Conservation (phyloP, 2,329 filamentous ascomycete species). For the Microdochium trichocladiopsis region DNA sequence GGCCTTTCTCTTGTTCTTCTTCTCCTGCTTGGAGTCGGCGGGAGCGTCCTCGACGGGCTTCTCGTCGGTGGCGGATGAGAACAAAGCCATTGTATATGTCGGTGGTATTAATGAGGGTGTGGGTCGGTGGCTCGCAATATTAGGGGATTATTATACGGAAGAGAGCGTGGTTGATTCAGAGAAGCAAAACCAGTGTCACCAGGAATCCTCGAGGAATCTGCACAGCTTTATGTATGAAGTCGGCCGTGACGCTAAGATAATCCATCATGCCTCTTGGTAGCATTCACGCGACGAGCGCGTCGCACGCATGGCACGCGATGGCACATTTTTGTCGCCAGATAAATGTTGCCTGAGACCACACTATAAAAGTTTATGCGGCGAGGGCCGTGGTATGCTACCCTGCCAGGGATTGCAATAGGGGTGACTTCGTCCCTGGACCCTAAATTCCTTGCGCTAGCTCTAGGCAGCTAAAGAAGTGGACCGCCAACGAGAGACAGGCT, state of each 20-base stretch:
- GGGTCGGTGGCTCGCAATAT: neutral
- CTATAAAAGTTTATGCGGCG: neutral
- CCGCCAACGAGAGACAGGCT: too few relatives aligned
- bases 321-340: neutral
- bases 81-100: neutral
- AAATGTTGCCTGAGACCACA: neutral
- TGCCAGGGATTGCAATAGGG: too few relatives aligned
- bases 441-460: too few relatives aligned
- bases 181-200: too few relatives aligned
- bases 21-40: neutral
- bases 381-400: neutral
- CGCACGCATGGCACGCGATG: neutral
- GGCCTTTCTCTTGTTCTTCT: slow-evolving; percentile 7
- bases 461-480: too few relatives aligned
- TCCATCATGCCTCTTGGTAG: too few relatives aligned
- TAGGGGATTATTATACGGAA: neutral
- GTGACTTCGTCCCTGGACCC: too few relatives aligned
- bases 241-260: too few relatives aligned
- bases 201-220: too few relatives aligned
- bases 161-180: too few relatives aligned
- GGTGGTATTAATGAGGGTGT: too few relatives aligned
- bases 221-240: too few relatives aligned
- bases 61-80: neutral
- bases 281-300: neutral
- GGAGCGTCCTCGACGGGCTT: neutral